Evolutionary conservation across 2,329 filamentous ascomycete species (phyloP), one percentile per base, ranked within the genome.

Genomic region (Penicillium expansum): DNA sequence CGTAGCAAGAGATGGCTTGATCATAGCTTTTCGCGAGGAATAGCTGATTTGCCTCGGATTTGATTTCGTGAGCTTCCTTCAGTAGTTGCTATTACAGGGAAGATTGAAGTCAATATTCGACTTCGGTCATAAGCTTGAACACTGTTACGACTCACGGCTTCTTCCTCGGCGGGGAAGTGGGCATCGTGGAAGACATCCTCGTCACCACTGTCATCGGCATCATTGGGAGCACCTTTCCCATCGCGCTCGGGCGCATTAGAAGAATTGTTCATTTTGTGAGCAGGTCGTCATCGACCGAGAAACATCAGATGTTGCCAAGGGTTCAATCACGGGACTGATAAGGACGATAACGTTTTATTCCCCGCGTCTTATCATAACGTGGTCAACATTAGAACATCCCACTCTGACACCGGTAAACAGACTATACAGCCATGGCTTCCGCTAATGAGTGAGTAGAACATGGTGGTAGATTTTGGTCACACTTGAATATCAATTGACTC

Each of bases 1-100:
- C 88, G 76, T 97, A 97, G 59, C 84, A 88, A 63, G 86, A 83
- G 60, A 97, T 87, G 39, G 93, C 93, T 60, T 88, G 86, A 55
- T 87, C 83, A 74, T 89, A 94, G 60, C 86, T 84, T 41, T 84
- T 83, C 3, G 84, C 82, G 1, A 82, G 79, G 75, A 97, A 97
- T n/a, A 92, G 82, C 5, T 82, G 74, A 70, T 97, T 97, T 14
- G 91, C 93, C 55, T 86, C 81, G 2, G 83, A 70, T 75, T 96
- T 97, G 67, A 87, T 85, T 1, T 81, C 71, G 65, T 89, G 87
- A 4, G 91, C 91, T 74, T 93, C 85, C 48, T 79, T 72, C 20
- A 96, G 73, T 16, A 96, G 84, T 37, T 79, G 76, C 87, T 90
- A 59, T 57, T n/a, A 22, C 45, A 30, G 44, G 52, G 29, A 32